Evolutionary conservation across 495 filamentous ascomycete species (phyloP).

Genomic region (Saxophila tyrrhenica): DNA sequence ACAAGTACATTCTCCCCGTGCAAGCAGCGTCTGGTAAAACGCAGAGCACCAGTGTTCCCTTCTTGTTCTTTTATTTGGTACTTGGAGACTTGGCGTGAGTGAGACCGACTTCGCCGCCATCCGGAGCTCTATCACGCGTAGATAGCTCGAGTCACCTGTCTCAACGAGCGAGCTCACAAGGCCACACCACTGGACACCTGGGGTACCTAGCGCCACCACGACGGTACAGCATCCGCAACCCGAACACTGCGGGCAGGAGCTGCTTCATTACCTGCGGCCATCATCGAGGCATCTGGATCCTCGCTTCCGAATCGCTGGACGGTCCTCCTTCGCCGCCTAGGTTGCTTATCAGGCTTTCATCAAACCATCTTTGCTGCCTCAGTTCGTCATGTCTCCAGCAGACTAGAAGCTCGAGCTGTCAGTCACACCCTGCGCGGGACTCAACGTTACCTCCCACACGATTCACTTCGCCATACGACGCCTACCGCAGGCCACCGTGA

Average conservation of each 20-base stretch:
- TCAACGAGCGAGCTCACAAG: neutral
- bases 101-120: too few species aligned
- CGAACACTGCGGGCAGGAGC: neutral
- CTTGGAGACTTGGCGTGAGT: neutral
- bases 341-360: conserved; percentile 3
- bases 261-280: neutral
- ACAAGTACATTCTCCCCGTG: neutral
- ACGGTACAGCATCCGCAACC: neutral
- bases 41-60: neutral
- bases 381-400: neutral
- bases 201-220: neutral
- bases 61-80: neutral
- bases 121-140: neutral
- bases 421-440: neutral
- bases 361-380: conserved; percentile 5
- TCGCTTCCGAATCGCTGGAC: neutral
- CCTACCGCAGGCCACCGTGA: neutral
- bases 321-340: neutral
- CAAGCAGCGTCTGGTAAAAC: neutral
- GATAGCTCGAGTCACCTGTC: neutral
- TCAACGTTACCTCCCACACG: neutral
- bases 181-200: neutral
- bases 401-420: neutral
- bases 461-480: neutral
- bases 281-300: neutral